A percentile compares a stretch with the other conserved stretches of the same genome.
These are phyloP conservation scores for Cyclotella atomus DNA, from an alignment of 108 stramenopile species.

Conservation along the genomic window DNA sequence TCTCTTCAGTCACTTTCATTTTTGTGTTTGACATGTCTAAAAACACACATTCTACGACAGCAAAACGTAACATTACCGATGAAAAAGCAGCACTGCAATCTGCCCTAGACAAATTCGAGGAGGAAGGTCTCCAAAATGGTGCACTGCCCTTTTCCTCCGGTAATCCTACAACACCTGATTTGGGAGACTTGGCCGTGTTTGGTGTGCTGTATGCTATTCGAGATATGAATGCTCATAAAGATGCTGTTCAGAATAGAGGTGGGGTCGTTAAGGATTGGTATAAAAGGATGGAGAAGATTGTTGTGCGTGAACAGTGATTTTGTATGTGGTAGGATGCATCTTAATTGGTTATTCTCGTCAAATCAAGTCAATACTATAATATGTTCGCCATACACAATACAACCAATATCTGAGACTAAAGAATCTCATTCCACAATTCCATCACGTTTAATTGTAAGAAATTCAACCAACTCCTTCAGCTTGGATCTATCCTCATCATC, in stretches of 20 bases:
- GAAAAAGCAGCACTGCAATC: conserved; percentile 71
- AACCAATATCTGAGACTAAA: too few relatives aligned
- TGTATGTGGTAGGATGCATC: too few relatives aligned
- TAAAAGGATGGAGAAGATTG: conserved; percentile 47
- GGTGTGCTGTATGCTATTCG: conserved; percentile 78
- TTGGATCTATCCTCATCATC: conserved; percentile 57
- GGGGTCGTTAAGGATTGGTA: conserved; percentile 53
- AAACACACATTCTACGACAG: too few relatives aligned
- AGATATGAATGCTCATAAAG: conserved; percentile 61
- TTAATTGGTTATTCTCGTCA: too few relatives aligned
- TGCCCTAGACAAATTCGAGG: conserved; percentile 63
- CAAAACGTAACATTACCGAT: conserved; percentile 78
- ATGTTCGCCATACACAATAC: too few relatives aligned
- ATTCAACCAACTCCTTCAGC: conserved; percentile 48
- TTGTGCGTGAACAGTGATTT: too few relatives aligned
- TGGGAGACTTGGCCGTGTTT: conserved; percentile 89
- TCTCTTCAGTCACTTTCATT: neutral
- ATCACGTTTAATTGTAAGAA: conserved; percentile 17
- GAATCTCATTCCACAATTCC: neutral
- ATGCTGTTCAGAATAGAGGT: conserved; percentile 44
- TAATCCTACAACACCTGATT: conserved; percentile 33
- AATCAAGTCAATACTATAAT: too few relatives aligned
- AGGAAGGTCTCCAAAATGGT: conserved; percentile 57
- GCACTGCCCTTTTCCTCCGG: conserved; percentile 36
- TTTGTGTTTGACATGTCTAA: neutral